Evolutionary conservation across 306 rosid species (phyloP), one percentile per base, ranked within the genome.

Genomic region (Corylus heterophylla): DNA sequence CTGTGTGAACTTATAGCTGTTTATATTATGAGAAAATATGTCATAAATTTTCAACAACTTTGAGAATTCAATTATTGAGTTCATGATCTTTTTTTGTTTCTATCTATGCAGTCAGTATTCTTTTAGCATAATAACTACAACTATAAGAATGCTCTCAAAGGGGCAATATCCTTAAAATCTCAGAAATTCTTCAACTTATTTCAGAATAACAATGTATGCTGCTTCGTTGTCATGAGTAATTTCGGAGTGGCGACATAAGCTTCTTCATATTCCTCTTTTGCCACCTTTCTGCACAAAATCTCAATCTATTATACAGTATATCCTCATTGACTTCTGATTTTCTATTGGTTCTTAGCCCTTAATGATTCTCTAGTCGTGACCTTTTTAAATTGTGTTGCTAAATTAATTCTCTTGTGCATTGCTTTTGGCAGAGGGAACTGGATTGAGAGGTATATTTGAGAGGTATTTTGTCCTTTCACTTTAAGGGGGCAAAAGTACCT

Each of bases 1-100:
- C 78, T 54, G 16, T 61, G 7, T 74, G 25, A 42, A 75, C 73
- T 48, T 67, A 48, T 61, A 47, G 74, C 69, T 31, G 10, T 63
- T 35, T 61, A 52, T 50, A 66, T 39, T 20, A 10, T 54, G 29
- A 80, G 52, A 59, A 25, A 58, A 76, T 64, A 10, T 74, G 47
- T 44, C 59, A 52, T 44, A 18, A 50, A 69, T 25, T 69, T 62
- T 9, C 61, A 18, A 59, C 39, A 73, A 54, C 22, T 79, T 76
- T 22, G 20, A n/a, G 54, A 68, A 45, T 69, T 76, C 27, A 58
- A 70, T 29, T 14, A 63, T 13, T 14, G 44, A 14, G 3, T 63
- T 5, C 44, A 31, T 29, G 16, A 7, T 31, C 44, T 5, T 29
- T 35, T 27, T 12, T 63, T 2, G 4, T 7, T 63, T 63, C 4